These are phyloP conservation scores for Saxophila tyrrhenica DNA, from an alignment of 495 filamentous ascomycete species.

Conservation along the genomic window DNA sequence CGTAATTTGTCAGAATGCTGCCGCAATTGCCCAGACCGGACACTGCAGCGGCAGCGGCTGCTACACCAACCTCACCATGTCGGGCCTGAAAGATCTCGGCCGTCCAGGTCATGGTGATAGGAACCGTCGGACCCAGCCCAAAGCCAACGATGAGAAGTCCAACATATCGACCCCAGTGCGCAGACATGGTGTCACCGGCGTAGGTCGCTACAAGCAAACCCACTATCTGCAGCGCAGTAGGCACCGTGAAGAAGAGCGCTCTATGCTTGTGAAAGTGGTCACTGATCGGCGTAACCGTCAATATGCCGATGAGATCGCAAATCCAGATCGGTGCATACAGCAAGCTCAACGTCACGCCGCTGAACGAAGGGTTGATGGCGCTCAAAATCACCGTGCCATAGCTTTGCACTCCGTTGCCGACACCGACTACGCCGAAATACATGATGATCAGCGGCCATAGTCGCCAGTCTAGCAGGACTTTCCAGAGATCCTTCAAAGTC, in stretches of 20 bases:
- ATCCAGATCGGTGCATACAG: conserved; percentile 88
- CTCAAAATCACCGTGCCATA: conserved; percentile 81
- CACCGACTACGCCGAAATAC: conserved; percentile 92
- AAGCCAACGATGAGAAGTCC: conserved; percentile 86
- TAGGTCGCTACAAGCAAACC: conserved; percentile 74
- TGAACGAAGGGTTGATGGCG: conserved; percentile 60
- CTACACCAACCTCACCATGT: conserved; percentile 84
- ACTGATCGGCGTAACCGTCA: conserved; percentile 72
- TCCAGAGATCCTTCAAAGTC: conserved; percentile 53
- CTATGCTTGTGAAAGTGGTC: conserved; percentile 78
- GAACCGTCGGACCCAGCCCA: conserved; percentile 82
- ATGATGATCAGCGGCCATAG: conserved; percentile 75
- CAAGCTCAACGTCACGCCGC: conserved; percentile 63
- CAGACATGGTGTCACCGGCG: conserved; percentile 48
- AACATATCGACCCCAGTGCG: conserved; percentile 66
- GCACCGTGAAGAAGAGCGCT: conserved; percentile 69
- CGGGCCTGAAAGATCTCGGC: conserved; percentile 81
- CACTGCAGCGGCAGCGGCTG: conserved; percentile 75
- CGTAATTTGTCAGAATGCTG: conserved; percentile 77
- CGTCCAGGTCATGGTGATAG: conserved; percentile 88
- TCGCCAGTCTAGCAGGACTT: conserved; percentile 71
- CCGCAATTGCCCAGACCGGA: conserved; percentile 79
- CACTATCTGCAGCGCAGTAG: conserved; percentile 66
- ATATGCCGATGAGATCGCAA: conserved; percentile 80
- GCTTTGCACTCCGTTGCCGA: conserved; percentile 77